Conservation (phyloP, 345 rosid genomes). For the Citrus mangshanensis region DNA sequence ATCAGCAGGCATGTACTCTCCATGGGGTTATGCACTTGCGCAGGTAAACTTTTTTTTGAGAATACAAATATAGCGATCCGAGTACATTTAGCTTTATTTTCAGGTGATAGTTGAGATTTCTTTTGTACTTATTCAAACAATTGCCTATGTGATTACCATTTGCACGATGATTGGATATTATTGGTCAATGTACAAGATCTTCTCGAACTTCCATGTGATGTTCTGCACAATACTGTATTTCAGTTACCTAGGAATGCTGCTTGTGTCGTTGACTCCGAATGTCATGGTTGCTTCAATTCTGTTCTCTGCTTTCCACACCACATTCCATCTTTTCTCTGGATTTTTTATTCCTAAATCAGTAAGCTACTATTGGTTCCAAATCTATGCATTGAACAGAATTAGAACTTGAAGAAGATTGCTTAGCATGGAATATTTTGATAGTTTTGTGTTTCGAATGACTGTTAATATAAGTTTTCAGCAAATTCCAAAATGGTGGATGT, state of each 20-base stretch:
- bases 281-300: constrained; percentile 16
- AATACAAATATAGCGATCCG: too few species aligned
- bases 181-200: constrained; percentile 16
- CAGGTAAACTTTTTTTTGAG: not conserved
- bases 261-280: constrained; percentile 15
- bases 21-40: not conserved
- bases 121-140: constrained; percentile 5
- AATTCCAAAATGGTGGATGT: constrained; percentile 25
- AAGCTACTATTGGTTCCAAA: not conserved
- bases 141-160: not conserved
- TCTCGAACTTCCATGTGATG: constrained; percentile 14
- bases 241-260: constrained; percentile 24
- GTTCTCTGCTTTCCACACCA: constrained; percentile 14
- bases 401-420: too few species aligned
- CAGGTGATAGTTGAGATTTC: constrained; percentile 13
- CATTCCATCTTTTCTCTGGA: constrained; percentile 24
- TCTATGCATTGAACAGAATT: too few species aligned
- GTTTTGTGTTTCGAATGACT: too few species aligned
- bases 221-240: not conserved
- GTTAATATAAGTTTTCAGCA: not conserved
- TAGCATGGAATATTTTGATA: too few species aligned
- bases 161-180: not conserved
- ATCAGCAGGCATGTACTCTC: not conserved
- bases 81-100: too few species aligned
- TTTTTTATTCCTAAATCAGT: constrained; percentile 24